phyloP scores from a whole-genome alignment of 805 yeast species.

The Metschnikowia arizonensis region DNA sequence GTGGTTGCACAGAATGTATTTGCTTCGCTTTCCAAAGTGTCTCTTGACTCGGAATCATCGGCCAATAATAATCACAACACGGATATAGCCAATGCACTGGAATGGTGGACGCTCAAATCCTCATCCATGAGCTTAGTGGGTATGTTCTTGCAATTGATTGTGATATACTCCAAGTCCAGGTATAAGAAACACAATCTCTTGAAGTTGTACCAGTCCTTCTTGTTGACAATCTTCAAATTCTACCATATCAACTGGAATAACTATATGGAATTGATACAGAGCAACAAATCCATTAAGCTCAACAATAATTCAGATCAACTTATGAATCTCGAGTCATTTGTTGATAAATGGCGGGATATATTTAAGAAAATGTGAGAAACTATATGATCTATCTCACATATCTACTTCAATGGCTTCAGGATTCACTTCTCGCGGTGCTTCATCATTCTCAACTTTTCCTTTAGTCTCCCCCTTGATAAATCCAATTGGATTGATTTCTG shows the following conservation, averaged over 20 bases:
- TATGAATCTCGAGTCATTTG: conserved; percentile 34
- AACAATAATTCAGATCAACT: conserved; percentile 33
- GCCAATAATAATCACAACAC: neutral
- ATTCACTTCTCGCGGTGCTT: conserved; percentile 24
- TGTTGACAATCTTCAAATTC: conserved; percentile 31
- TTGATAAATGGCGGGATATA: conserved; percentile 34
- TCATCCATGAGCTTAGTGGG: conserved; percentile 30
- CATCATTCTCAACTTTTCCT: neutral
- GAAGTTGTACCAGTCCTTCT: conserved; percentile 31
- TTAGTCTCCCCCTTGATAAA: conserved; percentile 39
- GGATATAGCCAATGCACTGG: conserved; percentile 6
- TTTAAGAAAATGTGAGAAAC: conserved; percentile 27
- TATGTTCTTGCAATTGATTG: conserved; percentile 32
- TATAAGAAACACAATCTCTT: conserved; percentile 27
- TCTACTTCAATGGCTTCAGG: conserved; percentile 64
- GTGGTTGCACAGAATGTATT: conserved; percentile 18
- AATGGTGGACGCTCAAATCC: conserved; percentile 17
- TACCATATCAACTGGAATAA: conserved; percentile 43
- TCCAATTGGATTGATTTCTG: conserved; percentile 39
- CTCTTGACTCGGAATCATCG: conserved; percentile 9
- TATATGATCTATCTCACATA: conserved; percentile 29
- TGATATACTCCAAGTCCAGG: conserved; percentile 34
- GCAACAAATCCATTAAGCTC: conserved; percentile 35
- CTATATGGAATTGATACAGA: conserved; percentile 29
- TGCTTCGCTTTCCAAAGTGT: conserved; percentile 9